phyloP scores from a whole-genome alignment of 371 early-diverging fungal genomes.

The Circinella umbellata region DNA sequence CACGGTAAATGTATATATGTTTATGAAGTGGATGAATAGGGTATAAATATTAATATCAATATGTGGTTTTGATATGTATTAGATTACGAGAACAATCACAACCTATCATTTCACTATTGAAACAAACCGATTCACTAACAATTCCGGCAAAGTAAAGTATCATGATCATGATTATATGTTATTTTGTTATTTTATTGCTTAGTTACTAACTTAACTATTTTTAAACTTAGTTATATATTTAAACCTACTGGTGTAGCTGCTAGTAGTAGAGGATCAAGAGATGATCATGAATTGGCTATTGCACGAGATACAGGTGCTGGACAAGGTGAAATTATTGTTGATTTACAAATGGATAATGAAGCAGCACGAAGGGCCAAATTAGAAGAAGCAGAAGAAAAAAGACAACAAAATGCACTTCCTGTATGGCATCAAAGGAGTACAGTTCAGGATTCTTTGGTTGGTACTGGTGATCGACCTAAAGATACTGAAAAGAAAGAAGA shows the following conservation, averaged over 20 bases:
- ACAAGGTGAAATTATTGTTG: slow-evolving; percentile 78
- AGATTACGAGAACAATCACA: slow-evolving; percentile 78
- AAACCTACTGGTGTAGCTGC: slow-evolving; percentile 33
- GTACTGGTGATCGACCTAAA: slow-evolving; percentile 35
- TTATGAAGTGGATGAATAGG: too few relatives aligned
- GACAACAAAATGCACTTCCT: slow-evolving; percentile 82
- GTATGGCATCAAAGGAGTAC: slow-evolving; percentile 81
- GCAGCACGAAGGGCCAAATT: slow-evolving; percentile 71
- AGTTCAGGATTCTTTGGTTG: slow-evolving; percentile 57
- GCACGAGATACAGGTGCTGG: slow-evolving; percentile 78
- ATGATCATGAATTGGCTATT: slow-evolving; percentile 66
- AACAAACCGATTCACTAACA: slow-evolving; percentile 77
- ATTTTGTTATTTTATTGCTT: neutral
- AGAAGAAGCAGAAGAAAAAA: slow-evolving; percentile 73
- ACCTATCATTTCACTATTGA: slow-evolving; percentile 82
- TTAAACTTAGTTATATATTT: slow-evolving; percentile 45
- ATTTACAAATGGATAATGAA: slow-evolving; percentile 77
- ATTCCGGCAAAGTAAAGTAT: slow-evolving; percentile 64
- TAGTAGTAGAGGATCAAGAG: slow-evolving; percentile 29
- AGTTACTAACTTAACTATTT: neutral
- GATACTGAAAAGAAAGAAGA: slow-evolving; percentile 50
- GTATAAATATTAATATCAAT: neutral
- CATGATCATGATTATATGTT: neutral
- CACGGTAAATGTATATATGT: slow-evolving; percentile 13
- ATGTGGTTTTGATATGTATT: neutral